Base-by-base conservation (phyloP, 306 rosid species). In the Vicia faba region DNA sequence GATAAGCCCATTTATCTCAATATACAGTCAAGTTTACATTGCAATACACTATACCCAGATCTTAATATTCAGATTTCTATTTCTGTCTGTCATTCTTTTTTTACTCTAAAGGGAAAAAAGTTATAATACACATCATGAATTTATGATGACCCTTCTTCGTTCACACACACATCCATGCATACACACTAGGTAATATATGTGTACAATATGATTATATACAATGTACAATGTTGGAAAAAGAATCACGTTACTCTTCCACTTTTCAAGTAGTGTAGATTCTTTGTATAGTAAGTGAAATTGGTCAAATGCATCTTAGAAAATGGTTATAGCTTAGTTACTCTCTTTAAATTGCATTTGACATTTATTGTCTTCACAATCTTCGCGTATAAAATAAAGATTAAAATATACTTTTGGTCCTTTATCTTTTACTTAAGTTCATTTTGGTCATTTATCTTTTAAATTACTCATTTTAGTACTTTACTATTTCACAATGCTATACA, bases 41-140 rank as follows among this genome's bases (percentile, higher is more conserved):
- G 45, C 65, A 69, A 25, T 28, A 29, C 11, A 69, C 5, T 41
- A 41, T 31, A 41, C 56, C 44, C 13, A 55, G 33, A 53, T 57
- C 7, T 53, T 51, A 40, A 12, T 14, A 11, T 56, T 25, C 33
- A 69, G 9, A 41, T 56, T 56, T 55, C 45, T 49, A 8, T 18
- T 69, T 55, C 55, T 6, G 11, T 11, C 9, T n/a, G 50, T 39
- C 64, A n/a, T 55, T 39, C 3, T 40, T 14, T 40, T 20, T 69
- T 26, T n/a, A 6, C 20, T 41, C 7, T 4, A 16, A 36, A 65
- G 18, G 18, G 9, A 26, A 54, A 54, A 28, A 13, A 26, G 19
- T 19, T 55, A 28, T 55, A 10, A 25, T 26, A 26, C 18, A 28
- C 12, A 55, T 55, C 19, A 13, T 18, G 55, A 49, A 11, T 25